Conservation (phyloP, 176 grass and related monocot genomes). For the Microstegium vimineum region DNA sequence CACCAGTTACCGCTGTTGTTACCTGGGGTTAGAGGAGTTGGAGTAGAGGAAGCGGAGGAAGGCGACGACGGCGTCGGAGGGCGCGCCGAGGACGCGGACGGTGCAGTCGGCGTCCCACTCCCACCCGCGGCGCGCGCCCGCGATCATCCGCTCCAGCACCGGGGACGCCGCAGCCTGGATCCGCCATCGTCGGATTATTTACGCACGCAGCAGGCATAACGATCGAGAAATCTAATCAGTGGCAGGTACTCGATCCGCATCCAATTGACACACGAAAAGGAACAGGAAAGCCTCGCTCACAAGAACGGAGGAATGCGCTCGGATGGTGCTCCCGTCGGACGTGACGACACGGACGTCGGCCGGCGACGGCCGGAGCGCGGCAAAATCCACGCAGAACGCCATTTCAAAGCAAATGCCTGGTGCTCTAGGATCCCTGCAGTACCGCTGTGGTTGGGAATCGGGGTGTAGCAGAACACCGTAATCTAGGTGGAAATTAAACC, state of each 20-base stretch:
- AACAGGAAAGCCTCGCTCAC: slow-evolving; percentile 33
- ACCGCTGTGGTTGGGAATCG: not conserved
- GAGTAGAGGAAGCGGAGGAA: slow-evolving; percentile 67
- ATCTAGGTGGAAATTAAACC: not conserved
- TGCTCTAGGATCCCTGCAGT: not conserved
- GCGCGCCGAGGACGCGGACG: slow-evolving; percentile 54
- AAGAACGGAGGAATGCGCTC: slow-evolving; percentile 57
- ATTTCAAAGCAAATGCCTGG: not conserved
- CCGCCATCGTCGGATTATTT: not conserved
- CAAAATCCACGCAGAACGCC: not conserved
- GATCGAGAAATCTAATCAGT: not conserved
- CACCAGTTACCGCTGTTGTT: not conserved
- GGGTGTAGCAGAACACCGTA: not conserved
- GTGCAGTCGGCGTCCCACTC: slow-evolving; percentile 25
- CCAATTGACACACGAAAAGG: not conserved
- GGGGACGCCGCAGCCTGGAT: slow-evolving; percentile 55
- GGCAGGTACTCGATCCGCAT: not conserved
- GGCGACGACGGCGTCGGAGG: slow-evolving; percentile 42
- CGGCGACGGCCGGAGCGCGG: slow-evolving; percentile 18
- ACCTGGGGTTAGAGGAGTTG: slow-evolving; percentile 5
- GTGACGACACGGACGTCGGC: slow-evolving; percentile 57
- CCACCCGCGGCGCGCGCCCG: slow-evolving; percentile 5
- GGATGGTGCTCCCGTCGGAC: slow-evolving; percentile 48
- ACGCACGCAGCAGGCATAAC: not conserved
- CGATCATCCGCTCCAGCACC: slow-evolving; percentile 71